Evolutionary conservation across 225 moss, liverwort and hornwort genomes (phyloP), one percentile per base, ranked within the genome.

Genomic region (Antitrichia curtipendula): DNA sequence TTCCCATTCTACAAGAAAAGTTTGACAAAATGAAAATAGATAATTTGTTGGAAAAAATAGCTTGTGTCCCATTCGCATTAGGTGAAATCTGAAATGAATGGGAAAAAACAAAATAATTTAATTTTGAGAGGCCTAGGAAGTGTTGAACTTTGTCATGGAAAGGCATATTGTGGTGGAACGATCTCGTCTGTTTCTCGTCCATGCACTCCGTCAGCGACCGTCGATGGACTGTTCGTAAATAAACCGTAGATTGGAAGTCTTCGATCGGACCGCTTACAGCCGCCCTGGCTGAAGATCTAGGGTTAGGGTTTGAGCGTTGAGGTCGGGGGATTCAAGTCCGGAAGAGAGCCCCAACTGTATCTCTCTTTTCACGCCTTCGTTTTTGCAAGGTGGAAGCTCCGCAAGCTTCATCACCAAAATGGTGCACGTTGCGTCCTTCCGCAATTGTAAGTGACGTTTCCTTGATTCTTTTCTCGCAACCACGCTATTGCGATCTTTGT

Each of bases 341-440:
- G 52, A 38, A 27, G 82, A 40, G 66, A 38, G 38, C 23, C 38
- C 1, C 6, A 1, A 0, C 0, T 2, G 3, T 1, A 18, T 1
- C 13, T 72, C 82, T 81, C 82, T 93, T 92, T 93, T 38, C 53
- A 13, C 82, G 82, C 68, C 66, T 82, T 82, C 66, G 82, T 47
- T 40, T 68, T 28, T 45, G 75, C 79, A 25, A 50, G 89, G 90
- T 90, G 86, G 87, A 86, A 83, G 90, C 91, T 80, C 84, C 78
- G 86, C 78, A 88, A 83, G 90, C 92, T 84, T 86, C 78, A 86
- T 43, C 84, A 65, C 81, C 91, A 90, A 81, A 38, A 98, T 98
- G 97, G 96, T 96, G 94, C 98, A 98, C 92, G 95, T 98, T 31
- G 94, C 92, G 32, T 93, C 92, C 75, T 98, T 97, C 90, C 98